phyloP scores from a whole-genome alignment of 352 stramenopile genomes.

The Achlya hypogyna region DNA sequence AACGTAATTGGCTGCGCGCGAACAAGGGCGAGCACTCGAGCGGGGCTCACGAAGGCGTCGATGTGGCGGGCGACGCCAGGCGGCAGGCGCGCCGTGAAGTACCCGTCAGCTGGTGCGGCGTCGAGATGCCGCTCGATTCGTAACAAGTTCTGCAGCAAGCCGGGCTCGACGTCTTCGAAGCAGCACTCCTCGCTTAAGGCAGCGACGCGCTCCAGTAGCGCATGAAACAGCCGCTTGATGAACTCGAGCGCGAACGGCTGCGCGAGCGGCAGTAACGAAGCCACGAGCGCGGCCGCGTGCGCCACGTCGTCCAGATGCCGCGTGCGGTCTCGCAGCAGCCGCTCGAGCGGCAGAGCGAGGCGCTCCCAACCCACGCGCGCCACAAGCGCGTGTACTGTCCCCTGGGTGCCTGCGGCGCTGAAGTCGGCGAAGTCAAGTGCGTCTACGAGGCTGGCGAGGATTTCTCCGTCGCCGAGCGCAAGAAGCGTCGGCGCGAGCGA shows the following conservation, averaged over 20 bases:
- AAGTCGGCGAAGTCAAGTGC: background rate
- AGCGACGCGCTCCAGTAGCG: background rate
- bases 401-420: too few species aligned
- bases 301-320: background rate
- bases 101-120: too few species aligned
- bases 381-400: background rate
- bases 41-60: too few species aligned
- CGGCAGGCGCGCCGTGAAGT: too few species aligned
- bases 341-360: background rate
- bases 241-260: background rate
- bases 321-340: background rate
- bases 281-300: background rate
- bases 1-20: too few species aligned
- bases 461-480: background rate
- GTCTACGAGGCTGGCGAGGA: background rate
- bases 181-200: background rate
- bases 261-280: background rate
- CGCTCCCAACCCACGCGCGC: background rate
- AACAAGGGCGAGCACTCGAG: too few species aligned
- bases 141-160: background rate
- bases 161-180: background rate
- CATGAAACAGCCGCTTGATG: background rate
- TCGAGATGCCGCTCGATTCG: background rate
- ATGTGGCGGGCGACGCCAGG: too few species aligned
- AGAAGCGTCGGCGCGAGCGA: background rate